Evolutionary conservation across 176 grass and related monocot genomes (phyloP), one percentile per base, ranked within the genome.

Genomic region (Guadua angustifolia): DNA sequence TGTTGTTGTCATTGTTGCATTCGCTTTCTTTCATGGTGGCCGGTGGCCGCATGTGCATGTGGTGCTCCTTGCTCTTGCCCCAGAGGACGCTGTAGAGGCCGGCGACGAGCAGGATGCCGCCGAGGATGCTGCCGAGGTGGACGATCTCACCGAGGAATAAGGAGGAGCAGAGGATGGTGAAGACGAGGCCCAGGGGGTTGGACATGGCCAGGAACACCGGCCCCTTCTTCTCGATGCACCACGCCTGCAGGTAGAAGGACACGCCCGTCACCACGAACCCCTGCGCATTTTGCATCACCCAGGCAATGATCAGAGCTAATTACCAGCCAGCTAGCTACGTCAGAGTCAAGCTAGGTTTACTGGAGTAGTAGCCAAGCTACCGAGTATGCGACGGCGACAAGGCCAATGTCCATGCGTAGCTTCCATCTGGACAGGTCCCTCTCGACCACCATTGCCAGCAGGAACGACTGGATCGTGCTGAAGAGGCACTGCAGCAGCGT

Each of bases 211-310:
- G 51, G 78, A 97, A 94, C 45, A 97, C 89, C 0, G 91, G 82
- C 0, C 94, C 94, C 4, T 85, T 79, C 82, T 86, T 93, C 79
- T 94, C 91, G 5, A 90, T 83, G 62, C 91, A 94, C 94, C 94
- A 97, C 9, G 86, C 74, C 81, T 86, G 84, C 19, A 97, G 86
- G 82, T 97, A 97, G 80, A 90, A 92, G 9, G 85, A 84, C 33
- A 91, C 69, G 7, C 89, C 87, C 2, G 91, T 89, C 29, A 91
- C 85, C 9, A 82, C 62, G 15, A 93, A 45, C 0, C 92, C 46
- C 46, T 49, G 46, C 46, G 13, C 5, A 49, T 49, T 14, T 49
- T 3, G 43, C 46, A 49, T 14, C 46, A 15, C 13, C 3, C 46
- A 49, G 45, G 1, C 45, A 44, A 2, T 11, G 43, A 44, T 44